These are phyloP conservation scores for Adenanthera pavonina DNA, from an alignment of 306 rosid species.

Conservation along the genomic window DNA sequence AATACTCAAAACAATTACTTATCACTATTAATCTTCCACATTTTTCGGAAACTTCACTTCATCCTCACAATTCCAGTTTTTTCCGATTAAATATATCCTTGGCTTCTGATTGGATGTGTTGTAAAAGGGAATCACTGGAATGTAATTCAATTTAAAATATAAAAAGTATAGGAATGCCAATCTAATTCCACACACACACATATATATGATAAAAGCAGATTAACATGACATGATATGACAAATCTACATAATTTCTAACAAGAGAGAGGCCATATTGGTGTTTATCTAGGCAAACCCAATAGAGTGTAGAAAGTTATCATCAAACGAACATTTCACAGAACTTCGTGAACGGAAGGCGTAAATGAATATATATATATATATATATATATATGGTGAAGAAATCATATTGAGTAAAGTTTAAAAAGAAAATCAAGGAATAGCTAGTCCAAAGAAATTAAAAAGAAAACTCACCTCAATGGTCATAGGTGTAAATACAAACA, in stretches of 20 bases:
- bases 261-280: no score
- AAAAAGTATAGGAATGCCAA: no score
- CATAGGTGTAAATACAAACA: slow-evolving; percentile 92
- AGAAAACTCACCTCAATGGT: slow-evolving; percentile 76
- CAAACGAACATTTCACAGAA: background rate
- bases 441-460: no score
- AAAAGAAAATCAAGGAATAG: background rate
- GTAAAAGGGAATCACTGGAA: no score
- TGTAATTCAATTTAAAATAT: no score
- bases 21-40: no score
- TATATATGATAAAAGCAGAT: no score
- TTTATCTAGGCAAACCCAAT: background rate
- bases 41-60: background rate
- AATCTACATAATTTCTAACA: no score
- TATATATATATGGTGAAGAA: background rate
- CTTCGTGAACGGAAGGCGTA: background rate
- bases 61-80: background rate
- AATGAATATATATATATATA: background rate
- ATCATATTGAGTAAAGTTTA: background rate
- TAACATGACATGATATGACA: no score
- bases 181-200: no score
- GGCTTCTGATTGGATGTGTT: background rate
- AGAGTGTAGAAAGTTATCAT: background rate
- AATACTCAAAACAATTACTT: background rate
- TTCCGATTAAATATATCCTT: background rate